These are phyloP conservation scores for Actinomucor elegans DNA, from an alignment of 371 early-diverging fungal genomes.

Conservation along the genomic window DNA sequence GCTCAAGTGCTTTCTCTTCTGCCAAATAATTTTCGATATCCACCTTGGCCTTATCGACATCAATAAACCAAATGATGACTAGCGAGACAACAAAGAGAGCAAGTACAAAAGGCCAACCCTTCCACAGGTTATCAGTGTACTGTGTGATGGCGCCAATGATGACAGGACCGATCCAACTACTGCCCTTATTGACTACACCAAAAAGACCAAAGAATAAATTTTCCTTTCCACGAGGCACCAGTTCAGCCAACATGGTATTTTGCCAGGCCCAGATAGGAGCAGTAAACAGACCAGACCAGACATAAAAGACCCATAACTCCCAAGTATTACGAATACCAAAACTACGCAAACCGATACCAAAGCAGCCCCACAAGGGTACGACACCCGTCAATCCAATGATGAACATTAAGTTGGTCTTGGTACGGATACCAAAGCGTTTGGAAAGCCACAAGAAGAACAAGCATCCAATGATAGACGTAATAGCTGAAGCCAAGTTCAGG, in stretches of 20 bases:
- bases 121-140: slow-evolving; percentile 49
- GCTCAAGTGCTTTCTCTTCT: slow-evolving; percentile 1
- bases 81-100: slow-evolving; percentile 47
- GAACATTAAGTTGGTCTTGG: slow-evolving; percentile 43
- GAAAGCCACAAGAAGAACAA: slow-evolving; percentile 43
- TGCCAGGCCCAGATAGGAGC: slow-evolving; percentile 61
- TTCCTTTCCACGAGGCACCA: slow-evolving; percentile 59
- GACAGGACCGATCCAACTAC: slow-evolving; percentile 63
- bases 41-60: slow-evolving; percentile 55
- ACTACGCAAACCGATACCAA: slow-evolving; percentile 43
- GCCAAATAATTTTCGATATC: slow-evolving; percentile 34
- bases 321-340: slow-evolving; percentile 47
- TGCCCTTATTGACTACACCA: slow-evolving; percentile 61
- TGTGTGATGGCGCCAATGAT: slow-evolving; percentile 57
- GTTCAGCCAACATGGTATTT: slow-evolving; percentile 59
- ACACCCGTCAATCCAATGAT: slow-evolving; percentile 33
- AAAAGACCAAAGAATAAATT: slow-evolving; percentile 63
- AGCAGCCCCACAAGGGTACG: slow-evolving; percentile 47
- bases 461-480: slow-evolving; percentile 50
- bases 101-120: slow-evolving; percentile 58
- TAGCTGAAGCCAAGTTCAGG: slow-evolving; percentile 40
- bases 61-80: slow-evolving; percentile 43
- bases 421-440: slow-evolving; percentile 31
- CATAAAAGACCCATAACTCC: slow-evolving; percentile 55
- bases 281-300: slow-evolving; percentile 56